Conservation (phyloP, 1,284 basidiomycete genomes). For the Irpex lacteus region DNA sequence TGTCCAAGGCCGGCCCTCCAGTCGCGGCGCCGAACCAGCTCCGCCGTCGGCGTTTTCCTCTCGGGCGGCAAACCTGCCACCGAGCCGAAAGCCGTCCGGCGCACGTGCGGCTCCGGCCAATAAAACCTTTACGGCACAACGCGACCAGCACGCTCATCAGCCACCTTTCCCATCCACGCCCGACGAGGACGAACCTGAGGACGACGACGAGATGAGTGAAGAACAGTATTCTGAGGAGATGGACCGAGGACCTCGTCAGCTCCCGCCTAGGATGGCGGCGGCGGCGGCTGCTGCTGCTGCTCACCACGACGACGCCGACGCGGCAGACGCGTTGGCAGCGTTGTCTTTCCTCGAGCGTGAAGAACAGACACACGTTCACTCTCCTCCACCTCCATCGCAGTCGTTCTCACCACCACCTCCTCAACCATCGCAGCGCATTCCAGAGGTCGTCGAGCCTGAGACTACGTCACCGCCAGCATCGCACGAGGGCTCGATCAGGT, state of each 20-base stretch:
- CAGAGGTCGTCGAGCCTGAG: slow-evolving; percentile 17
- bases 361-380: slow-evolving; percentile 27
- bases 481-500: slow-evolving; percentile 37
- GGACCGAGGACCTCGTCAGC: slow-evolving; percentile 3
- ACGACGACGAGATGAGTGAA: slow-evolving; percentile 12
- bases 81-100: slow-evolving; percentile 57
- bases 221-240: slow-evolving; percentile 8
- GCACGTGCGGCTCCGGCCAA: slow-evolving; percentile 71
- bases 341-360: slow-evolving; percentile 68
- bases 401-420: slow-evolving; percentile 15
- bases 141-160: slow-evolving; percentile 14
- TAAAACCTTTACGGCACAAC: slow-evolving; percentile 22
- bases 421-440: slow-evolving; percentile 26
- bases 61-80: slow-evolving; percentile 1
- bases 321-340: slow-evolving; percentile 71
- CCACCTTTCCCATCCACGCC: slow-evolving; percentile 10
- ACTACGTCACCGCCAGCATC: slow-evolving; percentile 28
- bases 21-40: not conserved
- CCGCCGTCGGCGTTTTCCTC: not conserved
- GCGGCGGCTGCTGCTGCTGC: slow-evolving; percentile 6
- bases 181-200: slow-evolving; percentile 8
- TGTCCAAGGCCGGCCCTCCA: too few species aligned
- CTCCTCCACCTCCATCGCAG: slow-evolving; percentile 7
- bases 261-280: slow-evolving; percentile 11
- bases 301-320: slow-evolving; percentile 18